These are phyloP conservation scores for Leucogyrophana mollusca DNA, from an alignment of 768 basidiomycete genomes.

Conservation along the genomic window DNA sequence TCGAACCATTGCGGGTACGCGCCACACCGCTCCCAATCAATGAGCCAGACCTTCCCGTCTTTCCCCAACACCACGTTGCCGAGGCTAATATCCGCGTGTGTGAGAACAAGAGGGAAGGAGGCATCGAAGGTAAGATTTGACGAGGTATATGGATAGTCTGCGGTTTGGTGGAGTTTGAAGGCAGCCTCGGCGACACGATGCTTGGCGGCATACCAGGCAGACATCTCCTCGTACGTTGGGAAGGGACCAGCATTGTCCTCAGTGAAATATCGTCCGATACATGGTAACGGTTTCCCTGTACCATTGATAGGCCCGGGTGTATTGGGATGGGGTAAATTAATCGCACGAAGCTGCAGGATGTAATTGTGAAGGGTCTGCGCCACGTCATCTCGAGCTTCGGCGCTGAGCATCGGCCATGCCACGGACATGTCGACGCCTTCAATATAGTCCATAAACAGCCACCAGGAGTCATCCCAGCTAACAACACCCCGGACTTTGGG, in stretches of 20 bases:
- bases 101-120: constrained; percentile 18
- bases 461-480: neutral
- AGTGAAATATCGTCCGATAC: constrained; percentile 13
- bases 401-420: constrained; percentile 16
- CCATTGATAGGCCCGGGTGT: constrained; percentile 20
- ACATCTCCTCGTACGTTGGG: constrained; percentile 22
- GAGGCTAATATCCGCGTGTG: constrained; percentile 17
- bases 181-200: no score
- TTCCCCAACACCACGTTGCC: constrained; percentile 15
- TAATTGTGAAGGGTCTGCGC: constrained; percentile 20
- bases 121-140: constrained; percentile 14
- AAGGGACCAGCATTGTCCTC: constrained; percentile 29
- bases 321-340: constrained; percentile 10
- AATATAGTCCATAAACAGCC: constrained; percentile 27
- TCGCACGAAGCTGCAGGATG: constrained; percentile 19
- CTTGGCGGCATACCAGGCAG: constrained; percentile 19
- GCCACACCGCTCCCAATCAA: constrained; percentile 21
- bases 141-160: neutral
- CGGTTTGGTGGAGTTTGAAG: neutral
- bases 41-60: constrained; percentile 14
- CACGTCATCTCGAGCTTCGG: constrained; percentile 12
- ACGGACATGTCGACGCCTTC: constrained; percentile 14
- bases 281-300: constrained; percentile 9
- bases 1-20: constrained; percentile 20
- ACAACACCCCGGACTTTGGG: constrained; percentile 15